Conservation (phyloP, 208 protist species). For the Leishmania braziliensis region DNA sequence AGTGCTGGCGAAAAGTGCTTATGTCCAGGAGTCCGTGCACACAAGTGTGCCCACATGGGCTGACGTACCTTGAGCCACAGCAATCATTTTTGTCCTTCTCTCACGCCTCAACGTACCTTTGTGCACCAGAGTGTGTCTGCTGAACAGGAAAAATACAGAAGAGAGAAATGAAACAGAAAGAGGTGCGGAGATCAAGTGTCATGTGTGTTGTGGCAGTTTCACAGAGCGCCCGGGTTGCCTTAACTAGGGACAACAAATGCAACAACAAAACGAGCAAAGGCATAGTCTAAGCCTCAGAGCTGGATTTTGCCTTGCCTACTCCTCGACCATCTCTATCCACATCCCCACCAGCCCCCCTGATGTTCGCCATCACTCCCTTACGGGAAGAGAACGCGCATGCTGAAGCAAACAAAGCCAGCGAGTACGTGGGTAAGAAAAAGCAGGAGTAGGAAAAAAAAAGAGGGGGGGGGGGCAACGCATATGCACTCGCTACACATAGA, state of each 20-base stretch:
- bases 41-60: background rate
- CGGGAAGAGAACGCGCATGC: background rate
- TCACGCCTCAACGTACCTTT: background rate
- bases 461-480: background rate
- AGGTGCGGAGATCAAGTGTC: background rate
- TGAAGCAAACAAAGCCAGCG: background rate
- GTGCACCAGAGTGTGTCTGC: background rate
- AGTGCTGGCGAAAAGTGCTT: background rate
- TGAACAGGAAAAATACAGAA: background rate
- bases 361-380: background rate
- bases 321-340: background rate
- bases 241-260: background rate
- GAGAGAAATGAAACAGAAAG: no score
- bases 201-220: background rate
- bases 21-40: background rate
- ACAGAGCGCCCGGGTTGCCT: background rate
- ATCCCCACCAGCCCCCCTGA: background rate
- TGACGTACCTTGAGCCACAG: background rate
- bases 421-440: background rate
- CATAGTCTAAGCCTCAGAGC: background rate
- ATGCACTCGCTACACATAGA: conserved; percentile 4
- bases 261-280: background rate
- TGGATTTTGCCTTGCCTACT: background rate
- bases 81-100: background rate
- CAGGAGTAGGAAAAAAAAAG: background rate